Percentiles rank a stretch among this genome's conserved stretches.
Conservation (phyloP, 2,329 filamentous ascomycete genomes). For the Pseudopyricularia cyperi region DNA sequence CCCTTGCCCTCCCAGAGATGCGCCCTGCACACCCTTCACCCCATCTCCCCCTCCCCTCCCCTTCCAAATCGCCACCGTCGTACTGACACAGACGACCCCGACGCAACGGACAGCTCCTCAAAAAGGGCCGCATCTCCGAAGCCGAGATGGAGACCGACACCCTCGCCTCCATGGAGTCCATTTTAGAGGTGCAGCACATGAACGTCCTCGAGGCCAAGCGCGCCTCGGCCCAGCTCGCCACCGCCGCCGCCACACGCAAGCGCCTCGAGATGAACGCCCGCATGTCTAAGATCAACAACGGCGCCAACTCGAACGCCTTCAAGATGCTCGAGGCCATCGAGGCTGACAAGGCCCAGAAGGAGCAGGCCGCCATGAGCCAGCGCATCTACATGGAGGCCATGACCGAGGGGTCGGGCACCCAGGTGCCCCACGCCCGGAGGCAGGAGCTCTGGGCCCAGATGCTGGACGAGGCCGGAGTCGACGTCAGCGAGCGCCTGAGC, state of each 20-base stretch:
- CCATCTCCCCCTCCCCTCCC: too few relatives aligned
- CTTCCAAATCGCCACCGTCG: too few relatives aligned
- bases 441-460: conserved; percentile 76
- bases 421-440: conserved; percentile 71
- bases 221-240: background rate
- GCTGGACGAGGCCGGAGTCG: conserved; percentile 77
- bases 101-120: background rate
- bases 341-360: conserved; percentile 24
- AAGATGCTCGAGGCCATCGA: background rate
- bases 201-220: background rate
- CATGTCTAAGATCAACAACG: background rate
- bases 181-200: background rate
- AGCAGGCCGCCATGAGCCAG: conserved; percentile 26
- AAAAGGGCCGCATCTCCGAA: background rate
- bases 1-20: too few relatives aligned
- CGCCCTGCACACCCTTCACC: too few relatives aligned
- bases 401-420: conserved; percentile 57
- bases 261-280: background rate
- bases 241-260: background rate
- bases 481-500: conserved; percentile 63
- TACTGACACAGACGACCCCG: background rate
- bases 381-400: conserved; percentile 69
- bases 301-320: background rate
- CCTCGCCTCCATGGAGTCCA: background rate
- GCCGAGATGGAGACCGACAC: background rate